Evolutionary conservation across 345 rosid species (phyloP).

Genomic region (Clausena lansium): DNA sequence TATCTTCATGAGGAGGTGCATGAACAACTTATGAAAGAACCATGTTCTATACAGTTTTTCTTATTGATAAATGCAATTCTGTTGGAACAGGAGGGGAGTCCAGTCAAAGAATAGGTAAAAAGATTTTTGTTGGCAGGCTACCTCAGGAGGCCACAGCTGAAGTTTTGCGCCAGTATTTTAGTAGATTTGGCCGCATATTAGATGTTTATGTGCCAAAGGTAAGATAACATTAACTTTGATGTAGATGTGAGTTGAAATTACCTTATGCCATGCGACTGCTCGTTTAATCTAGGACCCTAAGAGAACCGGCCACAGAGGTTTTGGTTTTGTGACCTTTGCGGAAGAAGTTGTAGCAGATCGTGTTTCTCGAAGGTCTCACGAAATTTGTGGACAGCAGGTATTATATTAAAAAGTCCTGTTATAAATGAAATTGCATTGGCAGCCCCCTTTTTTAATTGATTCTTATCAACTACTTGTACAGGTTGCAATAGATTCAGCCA

Average conservation of each 20-base stretch:
- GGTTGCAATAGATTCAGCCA: constrained; percentile 98
- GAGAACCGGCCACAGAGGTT: constrained; percentile 94
- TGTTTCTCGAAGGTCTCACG: constrained; percentile 84
- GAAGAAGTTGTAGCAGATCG: constrained; percentile 97
- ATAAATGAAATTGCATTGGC: not conserved
- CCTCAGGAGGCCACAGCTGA: constrained; percentile 91
- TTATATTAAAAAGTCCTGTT: not conserved
- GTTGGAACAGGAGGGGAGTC: constrained; percentile 60
- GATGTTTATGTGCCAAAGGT: constrained; percentile 93
- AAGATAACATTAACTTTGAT: constrained; percentile 4
- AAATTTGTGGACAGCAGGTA: constrained; percentile 99
- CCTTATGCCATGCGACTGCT: constrained; percentile 13
- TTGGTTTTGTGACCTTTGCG: constrained; percentile 91
- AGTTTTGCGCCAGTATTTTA: constrained; percentile 84
- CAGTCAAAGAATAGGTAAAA: constrained; percentile 74
- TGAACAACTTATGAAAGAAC: not conserved
- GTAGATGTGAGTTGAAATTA: not conserved
- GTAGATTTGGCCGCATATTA: constrained; percentile 86
- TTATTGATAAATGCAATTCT: not conserved
- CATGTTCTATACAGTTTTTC: not conserved
- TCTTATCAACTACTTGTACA: constrained; percentile 25
- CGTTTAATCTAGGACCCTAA: constrained; percentile 68
- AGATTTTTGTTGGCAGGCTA: constrained; percentile 96
- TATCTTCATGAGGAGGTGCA: not conserved
- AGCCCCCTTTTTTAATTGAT: not conserved